A percentile compares a stretch with the other conserved stretches of the same genome.
Conservation (phyloP, 306 rosid genomes). For the Dicorynia guianensis region DNA sequence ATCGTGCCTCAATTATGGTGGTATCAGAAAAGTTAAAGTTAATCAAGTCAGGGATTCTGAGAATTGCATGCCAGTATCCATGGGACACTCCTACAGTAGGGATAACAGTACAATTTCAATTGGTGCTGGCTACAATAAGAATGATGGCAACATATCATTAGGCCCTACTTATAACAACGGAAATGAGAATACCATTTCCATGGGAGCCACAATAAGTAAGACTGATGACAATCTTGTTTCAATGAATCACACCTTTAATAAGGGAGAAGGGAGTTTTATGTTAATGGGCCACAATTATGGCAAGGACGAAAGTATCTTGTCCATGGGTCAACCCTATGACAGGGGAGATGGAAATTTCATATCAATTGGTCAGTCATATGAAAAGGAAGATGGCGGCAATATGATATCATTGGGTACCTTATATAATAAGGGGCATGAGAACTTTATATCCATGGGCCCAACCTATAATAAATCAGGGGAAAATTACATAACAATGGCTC, state of each 20-base stretch:
- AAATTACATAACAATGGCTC: slow-evolving; percentile 66
- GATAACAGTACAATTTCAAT: slow-evolving; percentile 60
- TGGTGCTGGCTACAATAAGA: slow-evolving; percentile 57
- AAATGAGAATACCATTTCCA: slow-evolving; percentile 52
- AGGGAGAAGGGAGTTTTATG: slow-evolving; percentile 72
- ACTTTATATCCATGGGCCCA: slow-evolving; percentile 67
- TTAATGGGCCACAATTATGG: slow-evolving; percentile 75
- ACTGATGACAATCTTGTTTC: slow-evolving; percentile 64
- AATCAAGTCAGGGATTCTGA: slow-evolving; percentile 92
- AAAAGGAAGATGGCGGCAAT: slow-evolving; percentile 59
- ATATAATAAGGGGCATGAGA: slow-evolving; percentile 68
- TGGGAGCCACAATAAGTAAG: slow-evolving; percentile 63
- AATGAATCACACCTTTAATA: slow-evolving; percentile 66
- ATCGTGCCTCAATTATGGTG: slow-evolving; percentile 74
- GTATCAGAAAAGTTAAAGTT: slow-evolving; percentile 88
- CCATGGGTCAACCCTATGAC: slow-evolving; percentile 75
- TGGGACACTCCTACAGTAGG: slow-evolving; percentile 65
- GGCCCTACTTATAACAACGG: slow-evolving; percentile 61
- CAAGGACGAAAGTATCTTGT: slow-evolving; percentile 60
- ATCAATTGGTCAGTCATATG: slow-evolving; percentile 79
- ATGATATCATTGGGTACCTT: slow-evolving; percentile 70
- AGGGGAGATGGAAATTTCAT: slow-evolving; percentile 75
- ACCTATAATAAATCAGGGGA: slow-evolving; percentile 66
- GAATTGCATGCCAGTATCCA: slow-evolving; percentile 57
- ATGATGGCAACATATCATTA: slow-evolving; percentile 59